Evolutionary conservation across 176 grass and related monocot species (phyloP), one percentile per base, ranked within the genome.

Genomic region (Areca catechu): DNA sequence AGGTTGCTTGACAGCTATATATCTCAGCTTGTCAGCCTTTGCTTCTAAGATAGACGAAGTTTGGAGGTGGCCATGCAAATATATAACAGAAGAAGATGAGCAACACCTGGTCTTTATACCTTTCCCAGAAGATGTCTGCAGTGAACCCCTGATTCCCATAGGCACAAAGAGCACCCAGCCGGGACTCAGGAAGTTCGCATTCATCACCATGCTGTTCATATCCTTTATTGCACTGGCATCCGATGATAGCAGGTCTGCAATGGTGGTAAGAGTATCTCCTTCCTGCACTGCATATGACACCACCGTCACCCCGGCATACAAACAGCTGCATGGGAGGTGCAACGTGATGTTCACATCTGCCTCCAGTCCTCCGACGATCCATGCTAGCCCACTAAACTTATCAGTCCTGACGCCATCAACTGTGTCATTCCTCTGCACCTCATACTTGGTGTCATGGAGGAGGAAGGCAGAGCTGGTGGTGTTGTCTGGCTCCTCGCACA

Each of bases 101-200:
- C 27, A 6, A 6, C 5, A 29, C 27, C 27, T 29, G 1, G 27
- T 29, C 6, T 6, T 29, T 29, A 12, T 43, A 43, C 34, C 34
- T 43, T 43, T 43, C 0, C 15, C 10, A 23, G 20, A 10, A 0
- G 68, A 5, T 47, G 55, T 12, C 34, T 43, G 22, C 7, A 37
- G 12, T 4, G 37, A 48, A 7, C 7, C n/a, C 56, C 50, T 20
- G 62, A 67, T 56, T 61, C 74, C 74, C 74, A 78, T 85, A 0
- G 81, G 86, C 15, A 89, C 21, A 60, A 85, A 85, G 28, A 89
- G 77, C 34, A 75, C 4, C 74, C 58, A 74, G 0, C 74, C 74
- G 48, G 23, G 25, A 7, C 7, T 60, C n/a, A 89, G 19, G 19
- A 43, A 85, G 70, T 78, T 3, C 15, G 66, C 74, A 76, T 85